phyloP scores from a whole-genome alignment of 2,329 filamentous ascomycete species.

The Arthrobotrys conoides region DNA sequence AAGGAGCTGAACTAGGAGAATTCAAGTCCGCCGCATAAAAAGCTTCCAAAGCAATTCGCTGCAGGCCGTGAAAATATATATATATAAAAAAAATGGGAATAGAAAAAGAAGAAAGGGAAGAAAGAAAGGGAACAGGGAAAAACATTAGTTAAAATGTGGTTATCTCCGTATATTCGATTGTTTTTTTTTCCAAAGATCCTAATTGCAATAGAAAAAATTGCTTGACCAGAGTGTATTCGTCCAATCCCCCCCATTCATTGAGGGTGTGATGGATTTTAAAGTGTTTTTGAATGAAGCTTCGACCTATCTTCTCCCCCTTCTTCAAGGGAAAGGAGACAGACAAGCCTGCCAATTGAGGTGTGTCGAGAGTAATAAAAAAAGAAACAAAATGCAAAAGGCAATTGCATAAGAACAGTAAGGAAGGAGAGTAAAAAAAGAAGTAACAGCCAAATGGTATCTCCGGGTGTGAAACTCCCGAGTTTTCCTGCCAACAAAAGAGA shows the following conservation, averaged over 20 bases:
- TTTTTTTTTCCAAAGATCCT: slow-evolving; percentile 1
- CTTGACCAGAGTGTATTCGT: neutral
- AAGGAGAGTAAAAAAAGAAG: slow-evolving; percentile 7
- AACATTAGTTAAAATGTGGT: neutral
- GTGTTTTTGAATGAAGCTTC: slow-evolving; percentile 51
- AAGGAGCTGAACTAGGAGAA: slow-evolving; percentile 26
- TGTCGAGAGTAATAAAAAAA: slow-evolving; percentile 3
- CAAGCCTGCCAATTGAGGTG: slow-evolving; percentile 36
- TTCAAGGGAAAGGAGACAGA: slow-evolving; percentile 5
- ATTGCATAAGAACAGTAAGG: neutral
- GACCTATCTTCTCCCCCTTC: slow-evolving; percentile 25
- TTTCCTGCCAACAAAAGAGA: slow-evolving; percentile 28
- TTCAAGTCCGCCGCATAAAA: neutral
- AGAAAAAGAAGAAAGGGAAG: slow-evolving; percentile 16
- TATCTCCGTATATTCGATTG: slow-evolving; percentile 8
- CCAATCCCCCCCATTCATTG: neutral
- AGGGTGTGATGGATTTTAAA: slow-evolving; percentile 8
- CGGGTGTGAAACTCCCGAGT: slow-evolving; percentile 28
- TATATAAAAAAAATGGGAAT: slow-evolving; percentile 14
- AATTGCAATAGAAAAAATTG: neutral
- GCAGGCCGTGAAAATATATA: neutral
- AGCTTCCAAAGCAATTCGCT: neutral
- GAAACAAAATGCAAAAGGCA: slow-evolving; percentile 17
- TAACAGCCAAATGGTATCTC: slow-evolving; percentile 24
- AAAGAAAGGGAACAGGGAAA: neutral